Base-by-base conservation (phyloP, 2,329 filamentous ascomycete genomes). In the Pseudocercospora fuligena region DNA sequence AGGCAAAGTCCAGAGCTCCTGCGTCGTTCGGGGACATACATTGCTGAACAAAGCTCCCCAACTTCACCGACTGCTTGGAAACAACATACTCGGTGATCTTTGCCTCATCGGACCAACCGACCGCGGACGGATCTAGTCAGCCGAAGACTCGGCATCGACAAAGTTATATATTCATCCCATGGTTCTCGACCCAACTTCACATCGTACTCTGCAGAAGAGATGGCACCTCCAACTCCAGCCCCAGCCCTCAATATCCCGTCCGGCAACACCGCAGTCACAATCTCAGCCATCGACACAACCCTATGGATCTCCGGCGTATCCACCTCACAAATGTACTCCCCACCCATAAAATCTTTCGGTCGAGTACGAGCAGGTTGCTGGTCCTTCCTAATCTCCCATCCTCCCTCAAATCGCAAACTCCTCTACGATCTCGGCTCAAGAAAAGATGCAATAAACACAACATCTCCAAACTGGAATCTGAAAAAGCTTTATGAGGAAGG, bases 321-420 rank as follows among this genome's bases (percentile, higher is more conserved):
- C n/a, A 62, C 63, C 29, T 8, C 21, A 57, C 12, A 58, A 9
- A 54, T 68, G 25, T 70, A 62, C 63, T 23, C 25, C 21, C 66
- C 66, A 5, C 27, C 63, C 7, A 68, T 70, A 63, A 58, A 43
- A 40, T 53, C 59, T 23, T 70, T 70, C 58, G 66, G 64, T n/a
- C 51, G 56, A 21, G 61, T 67, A 19, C 11, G 40, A 23, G 29
- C 40, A 25, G 68, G 66, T 8, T 61, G 53, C 47, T 69, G 60
- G 64, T 78, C 78, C 8, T 83, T 84, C 67, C 73, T 83, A 0
- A 79, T 84, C 56, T 75, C 80, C 59, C 81, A 84, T 56, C 73
- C 75, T 0, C 46, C 46, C 5, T 76, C 75, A 1, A 76, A 77
- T 2, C 70, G 74, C 11, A 76, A 73, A 58, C 60, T 80, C 0